These are phyloP conservation scores for Elsinoe batatas DNA, from an alignment of 2,329 filamentous ascomycete species.

Conservation along the genomic window DNA sequence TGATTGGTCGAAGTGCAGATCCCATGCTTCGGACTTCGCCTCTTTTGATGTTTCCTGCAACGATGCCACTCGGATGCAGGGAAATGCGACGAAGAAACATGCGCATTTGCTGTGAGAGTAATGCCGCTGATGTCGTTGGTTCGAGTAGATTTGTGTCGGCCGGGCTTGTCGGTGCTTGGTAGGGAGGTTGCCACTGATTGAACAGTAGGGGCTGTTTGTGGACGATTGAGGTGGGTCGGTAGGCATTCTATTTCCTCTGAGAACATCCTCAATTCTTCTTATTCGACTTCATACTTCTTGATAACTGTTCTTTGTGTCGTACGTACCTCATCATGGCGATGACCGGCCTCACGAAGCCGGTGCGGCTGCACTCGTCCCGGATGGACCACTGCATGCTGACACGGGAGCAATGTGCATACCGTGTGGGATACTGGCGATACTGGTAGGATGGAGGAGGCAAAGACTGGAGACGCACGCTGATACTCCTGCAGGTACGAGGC, in stretches of 20 bases:
- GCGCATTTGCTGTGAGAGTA: not conserved
- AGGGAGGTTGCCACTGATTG: too few relatives aligned
- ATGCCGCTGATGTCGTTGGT: not conserved
- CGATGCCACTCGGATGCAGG: not conserved
- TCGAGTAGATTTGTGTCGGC: too few relatives aligned
- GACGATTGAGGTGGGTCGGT: too few relatives aligned
- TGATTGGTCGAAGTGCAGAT: not conserved
- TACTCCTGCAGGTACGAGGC: slow-evolving; percentile 39
- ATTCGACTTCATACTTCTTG: not conserved
- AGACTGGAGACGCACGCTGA: not conserved
- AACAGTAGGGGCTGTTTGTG: not conserved
- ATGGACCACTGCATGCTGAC: slow-evolving; percentile 25
- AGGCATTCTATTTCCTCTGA: too few relatives aligned
- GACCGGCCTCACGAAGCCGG: slow-evolving; percentile 34
- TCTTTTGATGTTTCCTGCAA: not conserved
- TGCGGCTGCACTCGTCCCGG: slow-evolving; percentile 33
- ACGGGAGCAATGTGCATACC: slow-evolving; percentile 38
- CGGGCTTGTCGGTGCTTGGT: too few relatives aligned
- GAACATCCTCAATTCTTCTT: too few relatives aligned
- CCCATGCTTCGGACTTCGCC: not conserved
- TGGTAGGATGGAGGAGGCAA: slow-evolving; percentile 29
- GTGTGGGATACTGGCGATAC: slow-evolving; percentile 39
- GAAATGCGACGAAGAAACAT: not conserved
- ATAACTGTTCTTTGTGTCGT: not conserved
- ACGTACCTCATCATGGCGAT: not conserved